These are phyloP conservation scores for Alternaria sp. DNA, from an alignment of 2,329 filamentous ascomycete species.

Conservation along the genomic window DNA sequence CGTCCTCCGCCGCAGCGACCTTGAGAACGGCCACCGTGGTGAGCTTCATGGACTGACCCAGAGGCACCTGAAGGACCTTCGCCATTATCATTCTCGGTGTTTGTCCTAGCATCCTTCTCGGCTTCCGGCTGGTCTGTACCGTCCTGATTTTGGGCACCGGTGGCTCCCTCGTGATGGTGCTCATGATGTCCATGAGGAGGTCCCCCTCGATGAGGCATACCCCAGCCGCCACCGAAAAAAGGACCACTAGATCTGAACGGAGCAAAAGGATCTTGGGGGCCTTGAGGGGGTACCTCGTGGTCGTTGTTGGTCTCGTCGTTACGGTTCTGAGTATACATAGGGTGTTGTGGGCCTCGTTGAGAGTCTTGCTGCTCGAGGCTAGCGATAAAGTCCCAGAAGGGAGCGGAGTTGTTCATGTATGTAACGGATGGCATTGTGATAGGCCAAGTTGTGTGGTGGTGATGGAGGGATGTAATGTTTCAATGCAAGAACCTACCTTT, in stretches of 20 bases:
- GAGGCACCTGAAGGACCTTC: slow-evolving; percentile 43
- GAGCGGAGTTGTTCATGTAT: slow-evolving; percentile 62
- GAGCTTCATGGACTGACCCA: slow-evolving; percentile 36
- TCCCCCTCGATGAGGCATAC: slow-evolving; percentile 42
- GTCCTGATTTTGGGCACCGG: slow-evolving; percentile 12
- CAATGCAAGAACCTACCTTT: slow-evolving; percentile 21
- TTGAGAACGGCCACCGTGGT: slow-evolving; percentile 15
- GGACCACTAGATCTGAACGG: slow-evolving; percentile 49
- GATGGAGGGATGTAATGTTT: slow-evolving; percentile 15
- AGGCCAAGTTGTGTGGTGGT: slow-evolving; percentile 10
- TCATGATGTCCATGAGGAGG: slow-evolving; percentile 36
- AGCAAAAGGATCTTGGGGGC: slow-evolving; percentile 32
- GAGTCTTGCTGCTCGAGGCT: slow-evolving; percentile 58
- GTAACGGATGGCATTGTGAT: slow-evolving; percentile 61
- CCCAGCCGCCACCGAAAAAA: slow-evolving; percentile 36
- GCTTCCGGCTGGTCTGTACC: slow-evolving; percentile 11
- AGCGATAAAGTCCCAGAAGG: slow-evolving; percentile 66
- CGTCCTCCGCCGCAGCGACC: slow-evolving; percentile 31
- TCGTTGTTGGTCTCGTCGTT: slow-evolving; percentile 37
- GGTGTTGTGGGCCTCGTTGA: slow-evolving; percentile 54
- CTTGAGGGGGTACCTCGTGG: slow-evolving; percentile 28
- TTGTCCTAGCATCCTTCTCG: slow-evolving; percentile 26
- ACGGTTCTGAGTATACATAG: slow-evolving; percentile 54
- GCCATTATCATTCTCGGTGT: slow-evolving; percentile 35
- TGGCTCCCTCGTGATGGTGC: slow-evolving; percentile 28